These are phyloP conservation scores for Anastatica hierochuntica DNA, from an alignment of 345 rosid genomes.

Conservation along the genomic window DNA sequence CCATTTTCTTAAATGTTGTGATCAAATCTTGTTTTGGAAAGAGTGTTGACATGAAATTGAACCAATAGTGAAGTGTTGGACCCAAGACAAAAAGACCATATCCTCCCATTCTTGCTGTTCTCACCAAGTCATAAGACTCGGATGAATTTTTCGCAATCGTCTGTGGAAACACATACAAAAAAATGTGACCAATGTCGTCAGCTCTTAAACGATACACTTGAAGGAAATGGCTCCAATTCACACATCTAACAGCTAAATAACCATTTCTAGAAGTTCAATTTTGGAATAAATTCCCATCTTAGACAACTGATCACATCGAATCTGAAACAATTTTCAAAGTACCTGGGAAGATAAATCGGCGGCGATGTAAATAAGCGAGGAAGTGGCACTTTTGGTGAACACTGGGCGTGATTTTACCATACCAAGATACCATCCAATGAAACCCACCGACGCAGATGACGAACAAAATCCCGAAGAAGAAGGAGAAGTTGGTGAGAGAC, in stretches of 20 bases:
- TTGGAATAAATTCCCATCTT: no score
- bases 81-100: constrained; percentile 66
- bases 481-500: constrained; percentile 1
- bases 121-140: constrained; percentile 53
- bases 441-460: constrained; percentile 29
- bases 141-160: constrained; percentile 31
- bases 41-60: constrained; percentile 54
- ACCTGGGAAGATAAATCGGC: constrained; percentile 96
- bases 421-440: constrained; percentile 74
- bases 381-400: constrained; percentile 61
- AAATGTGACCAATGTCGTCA: no score
- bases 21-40: constrained; percentile 59
- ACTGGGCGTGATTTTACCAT: constrained; percentile 78
- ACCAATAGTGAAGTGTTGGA: constrained; percentile 74
- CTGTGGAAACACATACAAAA: no score
- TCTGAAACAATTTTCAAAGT: no score
- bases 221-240: no score
- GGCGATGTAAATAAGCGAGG: constrained; percentile 55
- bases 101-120: constrained; percentile 70
- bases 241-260: no score
- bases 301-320: no score
- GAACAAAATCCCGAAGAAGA: background rate
- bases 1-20: constrained; percentile 68
- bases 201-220: no score
- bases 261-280: no score